Conservation (phyloP, 164 flowering plant genomes). For the Annona squamosa region DNA sequence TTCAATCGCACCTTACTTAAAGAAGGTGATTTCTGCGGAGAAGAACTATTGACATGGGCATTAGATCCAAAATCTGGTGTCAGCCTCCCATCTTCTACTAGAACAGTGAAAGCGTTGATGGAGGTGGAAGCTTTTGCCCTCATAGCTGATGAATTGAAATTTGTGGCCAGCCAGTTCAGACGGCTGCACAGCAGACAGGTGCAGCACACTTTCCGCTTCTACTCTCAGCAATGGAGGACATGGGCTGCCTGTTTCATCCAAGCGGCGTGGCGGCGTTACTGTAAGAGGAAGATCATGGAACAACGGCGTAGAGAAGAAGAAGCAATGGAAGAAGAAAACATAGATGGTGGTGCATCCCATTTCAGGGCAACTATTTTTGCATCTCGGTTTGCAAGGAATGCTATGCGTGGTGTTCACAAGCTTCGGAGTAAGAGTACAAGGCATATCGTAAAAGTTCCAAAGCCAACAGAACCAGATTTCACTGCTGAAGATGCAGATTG, state of each 20-base stretch:
- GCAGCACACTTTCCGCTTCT: conserved; percentile 90
- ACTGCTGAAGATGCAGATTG: conserved; percentile 31
- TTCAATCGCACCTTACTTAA: conserved; percentile 71
- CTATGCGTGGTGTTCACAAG: conserved; percentile 78
- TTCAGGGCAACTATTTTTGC: conserved; percentile 74
- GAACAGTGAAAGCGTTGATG: conserved; percentile 73
- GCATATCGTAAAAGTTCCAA: conserved; percentile 55
- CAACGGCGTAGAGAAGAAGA: conserved; percentile 56
- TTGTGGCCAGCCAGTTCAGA: conserved; percentile 90
- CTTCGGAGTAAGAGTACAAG: conserved; percentile 48
- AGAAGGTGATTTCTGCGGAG: conserved; percentile 94
- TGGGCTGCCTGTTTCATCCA: conserved; percentile 99
- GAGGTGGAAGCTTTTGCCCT: conserved; percentile 94
- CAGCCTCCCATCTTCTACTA: conserved; percentile 82
- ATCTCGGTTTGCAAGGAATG: conserved; percentile 79
- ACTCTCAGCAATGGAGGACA: conserved; percentile 99
- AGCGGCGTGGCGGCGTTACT: conserved; percentile 91
- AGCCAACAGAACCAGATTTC: conserved; percentile 91
- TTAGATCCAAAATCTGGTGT: conserved; percentile 80
- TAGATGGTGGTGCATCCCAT: conserved; percentile 40
- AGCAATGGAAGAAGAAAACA: conserved; percentile 33
- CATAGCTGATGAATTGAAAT: conserved; percentile 76
- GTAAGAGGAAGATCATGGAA: conserved; percentile 71
- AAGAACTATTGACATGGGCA: conserved; percentile 95
- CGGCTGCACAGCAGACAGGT: conserved; percentile 94